A percentile compares a stretch with the other conserved stretches of the same genome.
phyloP scores from a whole-genome alignment of 768 basidiomycete genomes.

The Naganishia vaughanmartiniae region DNA sequence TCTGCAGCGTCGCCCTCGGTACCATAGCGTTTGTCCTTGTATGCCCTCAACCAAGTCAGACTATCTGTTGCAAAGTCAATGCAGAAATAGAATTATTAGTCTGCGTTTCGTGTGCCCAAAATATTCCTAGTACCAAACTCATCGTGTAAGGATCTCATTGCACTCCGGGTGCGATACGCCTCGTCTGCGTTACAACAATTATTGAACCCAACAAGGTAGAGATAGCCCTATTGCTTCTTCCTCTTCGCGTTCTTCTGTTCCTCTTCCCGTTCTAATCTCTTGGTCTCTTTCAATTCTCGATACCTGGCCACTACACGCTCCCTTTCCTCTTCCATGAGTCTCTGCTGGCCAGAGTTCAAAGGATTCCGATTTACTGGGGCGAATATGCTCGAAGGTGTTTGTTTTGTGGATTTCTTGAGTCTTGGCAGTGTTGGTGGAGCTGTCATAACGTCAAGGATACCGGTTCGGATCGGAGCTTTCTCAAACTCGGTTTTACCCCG shows the following conservation, averaged over 20 bases:
- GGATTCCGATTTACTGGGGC: conserved; percentile 35
- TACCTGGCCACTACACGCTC: conserved; percentile 48
- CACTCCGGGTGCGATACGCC: background rate
- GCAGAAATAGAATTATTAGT: background rate
- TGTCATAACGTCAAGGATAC: conserved; percentile 47
- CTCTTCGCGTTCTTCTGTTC: conserved; percentile 21
- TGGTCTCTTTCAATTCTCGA: conserved; percentile 48
- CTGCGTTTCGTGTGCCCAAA: background rate
- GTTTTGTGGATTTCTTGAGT: conserved; percentile 32
- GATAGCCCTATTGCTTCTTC: conserved; percentile 3
- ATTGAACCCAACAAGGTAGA: background rate
- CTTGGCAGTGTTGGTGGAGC: conserved; percentile 46
- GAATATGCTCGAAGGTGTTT: conserved; percentile 24
- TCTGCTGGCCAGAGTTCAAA: conserved; percentile 43
- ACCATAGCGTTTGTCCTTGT: background rate
- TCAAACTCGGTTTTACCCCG: conserved; percentile 36
- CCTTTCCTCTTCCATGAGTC: conserved; percentile 48
- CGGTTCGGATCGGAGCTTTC: conserved; percentile 29
- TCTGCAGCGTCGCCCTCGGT: background rate
- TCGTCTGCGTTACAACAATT: background rate
- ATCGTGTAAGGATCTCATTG: background rate
- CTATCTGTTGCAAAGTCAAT: background rate
- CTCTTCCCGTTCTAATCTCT: conserved; percentile 35
- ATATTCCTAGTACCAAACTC: background rate
- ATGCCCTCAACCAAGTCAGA: background rate